Percentiles rank a stretch among this genome's conserved stretches.
phyloP scores from a whole-genome alignment of 176 grass and related monocot species.

The Puccinellia tenuiflora region DNA sequence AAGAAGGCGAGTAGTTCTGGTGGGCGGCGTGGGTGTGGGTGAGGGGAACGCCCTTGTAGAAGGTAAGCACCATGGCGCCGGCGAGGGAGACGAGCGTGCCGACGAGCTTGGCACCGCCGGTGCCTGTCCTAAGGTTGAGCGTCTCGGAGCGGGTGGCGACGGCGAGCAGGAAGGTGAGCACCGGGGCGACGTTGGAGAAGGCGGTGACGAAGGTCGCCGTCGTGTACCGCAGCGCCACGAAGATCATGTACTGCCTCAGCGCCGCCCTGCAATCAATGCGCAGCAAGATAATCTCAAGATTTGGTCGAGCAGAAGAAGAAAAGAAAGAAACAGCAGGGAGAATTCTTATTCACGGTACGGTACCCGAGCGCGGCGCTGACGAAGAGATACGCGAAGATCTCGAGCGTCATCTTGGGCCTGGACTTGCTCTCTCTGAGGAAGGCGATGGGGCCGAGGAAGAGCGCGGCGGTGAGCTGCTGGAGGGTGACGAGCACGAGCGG shows the following conservation, averaged over 20 bases:
- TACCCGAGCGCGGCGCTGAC: constrained; percentile 70
- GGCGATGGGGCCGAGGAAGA: constrained; percentile 8
- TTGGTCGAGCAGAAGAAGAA: not conserved
- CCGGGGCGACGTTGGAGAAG: constrained; percentile 79
- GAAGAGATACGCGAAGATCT: constrained; percentile 81
- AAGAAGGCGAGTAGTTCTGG: not conserved
- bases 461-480: not conserved
- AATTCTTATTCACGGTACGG: not conserved
- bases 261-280: constrained; percentile 49
- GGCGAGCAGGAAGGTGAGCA: constrained; percentile 80
- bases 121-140: constrained; percentile 41
- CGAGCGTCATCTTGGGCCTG: constrained; percentile 69
- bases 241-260: constrained; percentile 87
- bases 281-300: not conserved
- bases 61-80: constrained; percentile 66
- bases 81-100: constrained; percentile 62
- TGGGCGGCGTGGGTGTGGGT: constrained; percentile 16
- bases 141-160: constrained; percentile 47
- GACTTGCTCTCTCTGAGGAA: constrained; percentile 37
- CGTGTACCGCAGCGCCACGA: constrained; percentile 61
- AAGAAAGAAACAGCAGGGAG: too few relatives aligned
- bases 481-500: constrained; percentile 5
- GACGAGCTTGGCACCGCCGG: constrained; percentile 52
- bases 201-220: constrained; percentile 84
- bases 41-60: constrained; percentile 63